phyloP scores from a whole-genome alignment of 2,329 filamentous ascomycete species.

The Blastomyces silverae region DNA sequence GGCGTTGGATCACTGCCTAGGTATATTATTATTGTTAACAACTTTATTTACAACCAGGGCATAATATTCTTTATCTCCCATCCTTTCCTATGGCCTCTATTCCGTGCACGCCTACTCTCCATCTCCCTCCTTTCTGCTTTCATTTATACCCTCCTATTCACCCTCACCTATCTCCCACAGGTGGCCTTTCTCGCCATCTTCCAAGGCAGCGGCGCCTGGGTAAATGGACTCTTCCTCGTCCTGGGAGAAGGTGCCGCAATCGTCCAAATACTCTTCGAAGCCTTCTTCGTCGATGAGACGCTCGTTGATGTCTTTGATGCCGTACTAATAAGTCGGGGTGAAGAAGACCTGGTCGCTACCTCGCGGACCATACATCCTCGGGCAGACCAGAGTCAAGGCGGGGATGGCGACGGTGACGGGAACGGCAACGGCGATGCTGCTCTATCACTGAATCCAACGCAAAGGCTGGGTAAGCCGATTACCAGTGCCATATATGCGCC shows the following conservation, averaged over 20 bases:
- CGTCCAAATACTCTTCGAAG: constrained; percentile 63
- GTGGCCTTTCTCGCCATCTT: constrained; percentile 85
- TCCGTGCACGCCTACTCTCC: constrained; percentile 69
- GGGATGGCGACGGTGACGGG: constrained; percentile 11
- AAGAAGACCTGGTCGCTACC: constrained; percentile 58
- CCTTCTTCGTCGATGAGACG: constrained; percentile 73
- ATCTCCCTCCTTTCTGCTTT: constrained; percentile 73
- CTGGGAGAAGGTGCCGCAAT: constrained; percentile 60
- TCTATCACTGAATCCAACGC: constrained; percentile 55
- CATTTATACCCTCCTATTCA: constrained; percentile 78
- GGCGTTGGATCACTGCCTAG: background rate
- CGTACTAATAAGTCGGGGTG: constrained; percentile 66
- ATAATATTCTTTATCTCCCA: constrained; percentile 75
- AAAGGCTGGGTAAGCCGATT: constrained; percentile 75
- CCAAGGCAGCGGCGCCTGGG: constrained; percentile 77
- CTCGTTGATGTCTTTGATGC: constrained; percentile 80
- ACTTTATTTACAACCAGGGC: constrained; percentile 47
- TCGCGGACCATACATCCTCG: constrained; percentile 61
- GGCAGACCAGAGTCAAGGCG: constrained; percentile 41
- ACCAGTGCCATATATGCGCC: constrained; percentile 72
- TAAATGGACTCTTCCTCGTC: constrained; percentile 79
- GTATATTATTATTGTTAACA: background rate
- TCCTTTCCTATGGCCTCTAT: constrained; percentile 74
- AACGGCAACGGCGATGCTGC: constrained; percentile 11
- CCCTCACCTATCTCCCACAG: constrained; percentile 82